These are phyloP conservation scores for Aspergillus cejpii DNA, from an alignment of 2,329 filamentous ascomycete species.

Conservation along the genomic window DNA sequence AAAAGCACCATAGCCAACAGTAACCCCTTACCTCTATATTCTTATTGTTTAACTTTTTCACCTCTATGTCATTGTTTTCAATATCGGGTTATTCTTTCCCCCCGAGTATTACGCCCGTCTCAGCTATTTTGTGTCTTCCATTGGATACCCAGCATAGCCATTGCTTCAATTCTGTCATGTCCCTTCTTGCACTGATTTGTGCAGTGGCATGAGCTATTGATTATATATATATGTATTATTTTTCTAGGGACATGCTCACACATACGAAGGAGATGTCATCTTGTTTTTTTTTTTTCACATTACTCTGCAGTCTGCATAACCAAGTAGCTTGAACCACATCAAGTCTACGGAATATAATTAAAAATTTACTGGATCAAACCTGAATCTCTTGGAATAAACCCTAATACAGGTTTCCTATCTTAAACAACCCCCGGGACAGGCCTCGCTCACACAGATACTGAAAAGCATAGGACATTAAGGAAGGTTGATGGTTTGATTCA, in stretches of 20 bases:
- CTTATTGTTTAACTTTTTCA: too few relatives aligned
- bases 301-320: too few relatives aligned
- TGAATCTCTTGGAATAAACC: too few relatives aligned
- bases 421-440: too few relatives aligned
- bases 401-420: too few relatives aligned
- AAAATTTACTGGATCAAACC: too few relatives aligned
- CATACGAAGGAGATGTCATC: constrained; percentile 5
- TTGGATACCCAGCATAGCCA: constrained; percentile 31
- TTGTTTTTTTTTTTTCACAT: neutral
- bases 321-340: too few relatives aligned
- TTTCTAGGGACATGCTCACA: constrained; percentile 2
- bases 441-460: too few relatives aligned
- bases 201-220: neutral
- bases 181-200: neutral
- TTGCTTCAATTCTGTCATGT: constrained; percentile 2
- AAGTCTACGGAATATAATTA: too few relatives aligned
- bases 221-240: constrained; percentile 1
- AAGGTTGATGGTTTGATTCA: too few relatives aligned
- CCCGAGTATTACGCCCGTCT: neutral
- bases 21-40: neutral
- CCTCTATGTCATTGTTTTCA: neutral
- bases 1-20: neutral
- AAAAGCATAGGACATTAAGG: too few relatives aligned
- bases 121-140: constrained; percentile 11
- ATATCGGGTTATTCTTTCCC: neutral